phyloP scores from a whole-genome alignment of 2,329 filamentous ascomycete genomes.

The Cucurbitaria berberidis region DNA sequence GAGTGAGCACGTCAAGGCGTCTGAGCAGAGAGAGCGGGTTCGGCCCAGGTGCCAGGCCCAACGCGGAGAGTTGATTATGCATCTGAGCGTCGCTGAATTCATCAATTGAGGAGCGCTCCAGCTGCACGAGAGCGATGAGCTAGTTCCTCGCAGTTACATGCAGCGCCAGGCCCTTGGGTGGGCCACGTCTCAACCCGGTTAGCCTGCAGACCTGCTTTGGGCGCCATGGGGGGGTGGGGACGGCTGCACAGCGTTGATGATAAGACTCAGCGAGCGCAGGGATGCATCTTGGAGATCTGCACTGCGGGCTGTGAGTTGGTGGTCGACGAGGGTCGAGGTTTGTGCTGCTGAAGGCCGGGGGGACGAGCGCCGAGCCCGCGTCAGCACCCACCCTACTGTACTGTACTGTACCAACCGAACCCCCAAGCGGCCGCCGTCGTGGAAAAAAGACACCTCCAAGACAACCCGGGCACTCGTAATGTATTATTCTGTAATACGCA shows the following conservation, averaged over 20 bases:
- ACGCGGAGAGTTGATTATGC: slow-evolving; percentile 41
- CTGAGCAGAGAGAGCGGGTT: slow-evolving; percentile 26
- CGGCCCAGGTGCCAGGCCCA: slow-evolving; percentile 32
- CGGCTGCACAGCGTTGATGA: slow-evolving; percentile 35
- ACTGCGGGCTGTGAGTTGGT: slow-evolving; percentile 25
- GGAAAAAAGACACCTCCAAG: slow-evolving; percentile 19
- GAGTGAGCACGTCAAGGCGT: slow-evolving; percentile 27
- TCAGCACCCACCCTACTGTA: slow-evolving; percentile 30
- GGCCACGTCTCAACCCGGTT: slow-evolving; percentile 30
- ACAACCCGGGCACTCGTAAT: slow-evolving; percentile 29
- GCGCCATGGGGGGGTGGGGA: slow-evolving; percentile 35
- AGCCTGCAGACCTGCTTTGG: slow-evolving; percentile 29
- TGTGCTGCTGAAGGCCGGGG: slow-evolving; percentile 23
- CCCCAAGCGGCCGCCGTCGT: slow-evolving; percentile 18
- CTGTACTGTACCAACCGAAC: slow-evolving; percentile 25
- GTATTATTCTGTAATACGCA: slow-evolving; percentile 37
- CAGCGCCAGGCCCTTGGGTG: slow-evolving; percentile 44
- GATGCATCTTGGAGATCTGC: slow-evolving; percentile 29
- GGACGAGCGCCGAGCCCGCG: slow-evolving; percentile 29
- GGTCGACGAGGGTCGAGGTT: slow-evolving; percentile 20
- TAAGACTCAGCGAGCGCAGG: slow-evolving; percentile 34
- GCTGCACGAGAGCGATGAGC: slow-evolving; percentile 39
- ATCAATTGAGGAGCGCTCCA: slow-evolving; percentile 39
- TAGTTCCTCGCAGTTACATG: slow-evolving; percentile 45
- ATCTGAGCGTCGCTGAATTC: slow-evolving; percentile 44